These are phyloP conservation scores for Vaccinium macrocarpon DNA, from an alignment of 148 eudicot genomes.

Conservation along the genomic window DNA sequence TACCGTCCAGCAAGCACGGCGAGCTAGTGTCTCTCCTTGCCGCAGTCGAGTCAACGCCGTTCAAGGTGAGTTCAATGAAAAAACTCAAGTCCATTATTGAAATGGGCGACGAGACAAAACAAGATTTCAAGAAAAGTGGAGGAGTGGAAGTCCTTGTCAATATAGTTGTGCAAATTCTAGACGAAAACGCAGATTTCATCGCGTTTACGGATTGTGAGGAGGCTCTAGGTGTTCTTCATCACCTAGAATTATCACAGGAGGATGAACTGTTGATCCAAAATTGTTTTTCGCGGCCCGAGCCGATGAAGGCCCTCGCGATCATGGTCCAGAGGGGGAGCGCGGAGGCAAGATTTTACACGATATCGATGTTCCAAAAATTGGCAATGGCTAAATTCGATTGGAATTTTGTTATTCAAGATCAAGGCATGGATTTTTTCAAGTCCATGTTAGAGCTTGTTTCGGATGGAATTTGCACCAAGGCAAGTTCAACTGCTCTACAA, in stretches of 20 bases:
- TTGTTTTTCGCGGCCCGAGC: constrained; percentile 25
- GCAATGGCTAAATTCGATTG: constrained; percentile 26
- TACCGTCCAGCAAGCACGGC: constrained; percentile 23
- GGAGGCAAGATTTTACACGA: constrained; percentile 34
- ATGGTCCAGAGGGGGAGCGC: constrained; percentile 49
- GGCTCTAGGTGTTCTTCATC: constrained; percentile 32
- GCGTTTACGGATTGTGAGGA: constrained; percentile 52
- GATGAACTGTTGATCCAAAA: constrained; percentile 20
- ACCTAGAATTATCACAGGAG: constrained; percentile 19
- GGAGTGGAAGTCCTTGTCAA: constrained; percentile 33
- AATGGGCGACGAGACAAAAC: constrained; percentile 24
- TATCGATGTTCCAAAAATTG: constrained; percentile 35
- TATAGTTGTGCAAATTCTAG: constrained; percentile 32
- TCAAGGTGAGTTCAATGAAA: constrained; percentile 39
- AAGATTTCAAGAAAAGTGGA: constrained; percentile 26
- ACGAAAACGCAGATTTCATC: constrained; percentile 35
- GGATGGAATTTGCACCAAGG: constrained; percentile 38
- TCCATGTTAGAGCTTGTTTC: constrained; percentile 46
- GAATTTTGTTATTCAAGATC: constrained; percentile 29
- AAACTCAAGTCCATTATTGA: constrained; percentile 35
- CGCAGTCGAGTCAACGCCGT: constrained; percentile 36
- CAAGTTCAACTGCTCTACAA: constrained; percentile 42
- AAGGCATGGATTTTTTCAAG: constrained; percentile 46
- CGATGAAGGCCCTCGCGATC: constrained; percentile 34
- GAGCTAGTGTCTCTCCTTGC: constrained; percentile 35